Evolutionary conservation across 805 yeast species (phyloP).

Genomic region (Candida maltosa): DNA sequence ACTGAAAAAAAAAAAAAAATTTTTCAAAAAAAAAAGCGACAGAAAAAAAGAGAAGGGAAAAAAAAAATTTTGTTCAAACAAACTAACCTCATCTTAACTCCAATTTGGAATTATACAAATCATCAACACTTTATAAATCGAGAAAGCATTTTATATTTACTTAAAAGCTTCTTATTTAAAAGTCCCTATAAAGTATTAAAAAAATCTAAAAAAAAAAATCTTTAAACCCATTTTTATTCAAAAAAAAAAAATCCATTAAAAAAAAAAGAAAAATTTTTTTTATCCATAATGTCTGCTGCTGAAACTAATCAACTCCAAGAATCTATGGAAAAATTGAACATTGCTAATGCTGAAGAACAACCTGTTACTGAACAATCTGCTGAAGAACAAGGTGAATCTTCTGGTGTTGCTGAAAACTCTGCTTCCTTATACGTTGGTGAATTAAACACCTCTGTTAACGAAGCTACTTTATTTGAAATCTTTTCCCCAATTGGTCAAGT

Average conservation of each 20-base stretch:
- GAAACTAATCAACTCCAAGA: constrained; percentile 45
- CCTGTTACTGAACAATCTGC: constrained; percentile 20
- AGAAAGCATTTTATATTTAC: not conserved
- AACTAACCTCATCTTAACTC: no score
- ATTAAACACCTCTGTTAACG: constrained; percentile 87
- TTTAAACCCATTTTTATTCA: not conserved
- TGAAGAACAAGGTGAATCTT: constrained; percentile 23
- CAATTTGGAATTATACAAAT: no score
- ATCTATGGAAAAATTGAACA: constrained; percentile 46
- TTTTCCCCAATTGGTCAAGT: constrained; percentile 95
- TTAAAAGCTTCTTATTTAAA: constrained; percentile 1
- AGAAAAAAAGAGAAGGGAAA: no score
- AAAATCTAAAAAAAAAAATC: constrained; percentile 6
- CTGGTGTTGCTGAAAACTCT: constrained; percentile 14
- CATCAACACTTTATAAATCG: not conserved
- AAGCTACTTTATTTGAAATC: constrained; percentile 90
- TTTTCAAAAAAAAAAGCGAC: no score
- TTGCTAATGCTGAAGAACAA: constrained; percentile 23
- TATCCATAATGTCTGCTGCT: constrained; percentile 10
- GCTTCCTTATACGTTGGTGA: constrained; percentile 98
- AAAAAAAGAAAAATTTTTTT: no score
- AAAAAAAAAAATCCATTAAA: not conserved
- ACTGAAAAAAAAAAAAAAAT: no score
- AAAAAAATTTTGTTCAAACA: no score
- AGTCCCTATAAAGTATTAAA: not conserved